A percentile compares a stretch with the other conserved stretches of the same genome.
Evolutionary conservation across 441 rosid species (phyloP).

Genomic region (Sinapis alba): DNA sequence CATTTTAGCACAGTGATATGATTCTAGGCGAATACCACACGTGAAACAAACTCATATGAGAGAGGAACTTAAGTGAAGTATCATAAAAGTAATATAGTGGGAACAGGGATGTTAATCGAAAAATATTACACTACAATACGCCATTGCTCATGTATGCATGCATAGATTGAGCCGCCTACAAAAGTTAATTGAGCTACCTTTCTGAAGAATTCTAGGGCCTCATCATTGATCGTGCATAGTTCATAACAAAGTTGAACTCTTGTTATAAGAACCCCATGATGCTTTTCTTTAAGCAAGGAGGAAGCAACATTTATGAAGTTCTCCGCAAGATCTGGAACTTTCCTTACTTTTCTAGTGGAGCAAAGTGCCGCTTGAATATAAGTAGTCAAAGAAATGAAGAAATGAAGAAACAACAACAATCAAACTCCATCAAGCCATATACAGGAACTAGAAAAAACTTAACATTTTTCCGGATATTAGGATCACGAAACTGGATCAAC

Average conservation of each 20-base stretch:
- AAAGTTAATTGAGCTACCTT: slow-evolving; percentile 58
- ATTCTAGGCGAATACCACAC: not conserved
- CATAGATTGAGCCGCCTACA: slow-evolving; percentile 6
- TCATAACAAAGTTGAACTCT: slow-evolving; percentile 97
- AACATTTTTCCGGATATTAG: slow-evolving; percentile 95
- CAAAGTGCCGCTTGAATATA: slow-evolving; percentile 89
- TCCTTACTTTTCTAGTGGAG: slow-evolving; percentile 89
- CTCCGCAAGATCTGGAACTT: slow-evolving; percentile 98
- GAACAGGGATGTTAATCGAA: no score
- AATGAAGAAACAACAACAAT: not conserved
- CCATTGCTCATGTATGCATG: slow-evolving; percentile 2
- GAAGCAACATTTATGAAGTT: slow-evolving; percentile 92
- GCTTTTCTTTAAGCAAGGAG: slow-evolving; percentile 92
- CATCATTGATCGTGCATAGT: slow-evolving; percentile 83
- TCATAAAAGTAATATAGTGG: slow-evolving; percentile 5
- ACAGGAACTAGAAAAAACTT: slow-evolving; percentile 16
- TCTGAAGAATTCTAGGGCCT: slow-evolving; percentile 86
- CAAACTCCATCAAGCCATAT: slow-evolving; percentile 21
- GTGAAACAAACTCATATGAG: not conserved
- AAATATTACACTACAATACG: not conserved
- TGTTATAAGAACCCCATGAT: slow-evolving; percentile 96
- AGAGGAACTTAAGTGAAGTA: not conserved
- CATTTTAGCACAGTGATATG: not conserved
- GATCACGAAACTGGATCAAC: slow-evolving; percentile 97
- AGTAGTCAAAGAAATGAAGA: slow-evolving; percentile 23